phyloP scores from a whole-genome alignment of 1,284 basidiomycete species.

The Paramarasmius palmivorus region DNA sequence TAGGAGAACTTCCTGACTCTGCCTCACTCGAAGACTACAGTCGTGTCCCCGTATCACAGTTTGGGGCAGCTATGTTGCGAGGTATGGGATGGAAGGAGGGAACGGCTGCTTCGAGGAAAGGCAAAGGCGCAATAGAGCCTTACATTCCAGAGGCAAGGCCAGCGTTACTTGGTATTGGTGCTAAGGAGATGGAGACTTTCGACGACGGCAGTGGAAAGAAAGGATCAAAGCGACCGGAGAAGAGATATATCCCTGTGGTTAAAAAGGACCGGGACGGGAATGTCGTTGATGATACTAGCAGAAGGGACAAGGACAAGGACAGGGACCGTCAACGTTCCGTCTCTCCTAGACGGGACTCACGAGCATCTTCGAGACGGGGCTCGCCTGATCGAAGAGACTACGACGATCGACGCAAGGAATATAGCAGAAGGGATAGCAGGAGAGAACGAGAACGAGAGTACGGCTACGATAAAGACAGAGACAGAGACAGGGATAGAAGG shows the following conservation, averaged over 20 bases:
- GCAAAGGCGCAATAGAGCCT: slow-evolving; percentile 65
- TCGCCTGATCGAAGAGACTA: slow-evolving; percentile 36
- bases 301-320: slow-evolving; percentile 23
- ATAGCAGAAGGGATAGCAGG: slow-evolving; percentile 24
- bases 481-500: slow-evolving; percentile 7
- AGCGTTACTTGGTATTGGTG: slow-evolving; percentile 86
- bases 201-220: slow-evolving; percentile 64
- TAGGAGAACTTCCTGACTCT: slow-evolving; percentile 73
- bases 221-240: slow-evolving; percentile 52
- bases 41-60: slow-evolving; percentile 89
- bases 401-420: slow-evolving; percentile 23
- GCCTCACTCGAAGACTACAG: slow-evolving; percentile 87
- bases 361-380: slow-evolving; percentile 22
- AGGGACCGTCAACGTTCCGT: slow-evolving; percentile 22
- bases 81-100: slow-evolving; percentile 98
- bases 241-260: slow-evolving; percentile 76
- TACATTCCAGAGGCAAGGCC: slow-evolving; percentile 83
- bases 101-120: slow-evolving; percentile 63
- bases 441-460: slow-evolving; percentile 23
- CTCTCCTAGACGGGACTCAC: slow-evolving; percentile 24
- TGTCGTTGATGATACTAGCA: slow-evolving; percentile 9
- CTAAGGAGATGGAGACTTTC: slow-evolving; percentile 75
- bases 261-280: slow-evolving; percentile 51
- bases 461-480: not conserved
- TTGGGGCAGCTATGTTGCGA: slow-evolving; percentile 90